Base-by-base conservation (phyloP, 345 rosid species). In the Hibiscus tridactylites region DNA sequence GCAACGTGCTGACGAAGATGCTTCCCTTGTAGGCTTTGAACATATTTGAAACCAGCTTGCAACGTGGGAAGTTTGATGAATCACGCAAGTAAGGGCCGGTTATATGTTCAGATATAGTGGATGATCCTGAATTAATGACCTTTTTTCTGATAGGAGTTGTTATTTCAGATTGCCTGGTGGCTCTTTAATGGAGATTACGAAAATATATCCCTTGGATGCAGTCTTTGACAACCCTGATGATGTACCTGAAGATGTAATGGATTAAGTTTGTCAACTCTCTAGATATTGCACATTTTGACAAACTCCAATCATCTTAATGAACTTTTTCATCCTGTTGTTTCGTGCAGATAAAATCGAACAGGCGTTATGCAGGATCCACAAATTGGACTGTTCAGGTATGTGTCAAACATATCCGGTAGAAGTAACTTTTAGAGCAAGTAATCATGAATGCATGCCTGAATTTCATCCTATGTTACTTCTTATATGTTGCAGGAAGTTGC, bases 341-440 rank as follows among this genome's bases (percentile, higher is more conserved):
- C 53, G n/a, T 83, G 81, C 80, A 94, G 98, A 70, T 94, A 58
- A 94, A 90, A 84, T 7, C 86, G 17, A 94, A 92, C 71, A 94
- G 89, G 77, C 91, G 97, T 9, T 94, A 94, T 78, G 88, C 97
- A 17, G 99, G 93, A 79, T 86, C 89, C 39, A 52, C 83, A 65
- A 90, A 91, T 17, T 94, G 99, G 99, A 94, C 99, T 3, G 99
- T 90, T 71, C 84, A 85, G 98, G 97, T 90, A 83, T 71, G 11
- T 4, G 17, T 49, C 6, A 17, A 49, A 49, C 53, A 49, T 49
- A 5, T 3, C 53, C 5, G 6, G n/a, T 49, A 49, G 53, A 49
- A 49, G 53, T 15, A 47, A 47, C 52, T 10, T 11, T 10, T 46
- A 47, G 52, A 47, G 16, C 16, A 10, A 39, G 44, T 39, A 39